phyloP scores from a whole-genome alignment of 305 asterid genomes.

The Andrographis paniculata region DNA sequence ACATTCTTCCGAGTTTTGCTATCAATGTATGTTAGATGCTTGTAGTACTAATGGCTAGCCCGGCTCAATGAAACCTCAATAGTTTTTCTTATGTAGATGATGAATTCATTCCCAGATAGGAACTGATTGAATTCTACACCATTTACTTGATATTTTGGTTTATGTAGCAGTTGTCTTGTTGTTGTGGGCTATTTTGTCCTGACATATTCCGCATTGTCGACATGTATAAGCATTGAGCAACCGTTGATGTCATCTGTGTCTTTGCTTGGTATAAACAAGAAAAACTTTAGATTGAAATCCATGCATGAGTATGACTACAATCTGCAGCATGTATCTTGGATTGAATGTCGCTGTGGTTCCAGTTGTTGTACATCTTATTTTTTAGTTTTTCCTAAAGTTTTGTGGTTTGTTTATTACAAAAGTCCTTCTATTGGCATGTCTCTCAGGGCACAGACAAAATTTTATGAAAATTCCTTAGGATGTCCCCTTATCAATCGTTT shows the following conservation, averaged over 20 bases:
- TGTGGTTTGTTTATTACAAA: too few relatives aligned
- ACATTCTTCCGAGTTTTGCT: background rate
- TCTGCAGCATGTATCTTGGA: background rate
- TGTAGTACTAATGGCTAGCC: slow-evolving; percentile 8
- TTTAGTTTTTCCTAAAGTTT: too few relatives aligned
- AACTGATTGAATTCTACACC: background rate
- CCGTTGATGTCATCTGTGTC: background rate
- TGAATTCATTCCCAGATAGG: slow-evolving; percentile 3
- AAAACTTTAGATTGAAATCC: background rate
- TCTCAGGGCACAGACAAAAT: too few relatives aligned
- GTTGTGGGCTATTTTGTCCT: background rate
- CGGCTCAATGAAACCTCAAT: slow-evolving; percentile 6
- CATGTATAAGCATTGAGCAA: background rate
- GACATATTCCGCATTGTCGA: background rate
- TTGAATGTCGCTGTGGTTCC: background rate
- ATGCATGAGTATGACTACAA: background rate
- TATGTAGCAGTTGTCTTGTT: background rate
- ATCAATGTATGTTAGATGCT: slow-evolving; percentile 1
- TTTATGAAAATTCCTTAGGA: background rate
- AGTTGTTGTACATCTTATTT: slow-evolving; percentile 5
- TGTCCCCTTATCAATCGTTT: too few relatives aligned
- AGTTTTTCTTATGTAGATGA: slow-evolving; percentile 2
- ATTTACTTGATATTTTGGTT: background rate
- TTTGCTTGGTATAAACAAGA: too few relatives aligned
- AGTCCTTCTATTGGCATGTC: too few relatives aligned